Base-by-base conservation (phyloP, 306 rosid genomes). In the Potentilla sterilis region DNA sequence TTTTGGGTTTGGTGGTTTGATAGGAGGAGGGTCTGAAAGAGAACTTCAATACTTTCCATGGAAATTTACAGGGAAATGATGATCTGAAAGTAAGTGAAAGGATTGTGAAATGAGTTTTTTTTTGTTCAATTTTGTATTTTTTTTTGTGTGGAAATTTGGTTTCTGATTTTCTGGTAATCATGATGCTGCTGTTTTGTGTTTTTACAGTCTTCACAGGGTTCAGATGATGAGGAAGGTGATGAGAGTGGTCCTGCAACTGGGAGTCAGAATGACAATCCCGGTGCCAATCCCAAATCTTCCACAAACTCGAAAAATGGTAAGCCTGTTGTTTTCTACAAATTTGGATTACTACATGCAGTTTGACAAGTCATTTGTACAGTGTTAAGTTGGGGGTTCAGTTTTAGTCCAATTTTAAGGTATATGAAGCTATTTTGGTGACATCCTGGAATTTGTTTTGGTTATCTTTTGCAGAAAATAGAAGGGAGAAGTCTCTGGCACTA, bases 401-500 rank as follows among this genome's bases (percentile, higher is more conserved):
- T 41, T 57, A 52, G 40, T 34, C 52, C 16, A 21, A 42, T 2
- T 58, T 42, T 42, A 14, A 7, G 67, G 52, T 35, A 8, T 3
- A 6, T 4, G 0, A 38, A 61, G 15, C 9, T 74, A 19, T 15
- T 58, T 67, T 9, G 7, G 34, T 76, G 44, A 55, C 54, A 19
- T 80, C 37, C 43, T 75, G 9, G 21, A 46, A 32, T 11, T 44
- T 28, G 21, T 34, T 44, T 74, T 69, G 46, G 32, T 37, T 18
- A 18, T 22, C 58, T 47, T 80, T 77, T 61, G 73, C 97, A 95
- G 97, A 95, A 51, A 85, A 86, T 74, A 81, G 91, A 78, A 84
- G 97, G 84, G 99, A 95, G 82, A 95, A 95, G 72, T 95, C 99
- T 22, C 72, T 95, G 73, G 92, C 97, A 1, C 87, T 95, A 77